Evolutionary conservation across 306 rosid genomes (phyloP), one percentile per base, ranked within the genome.

Genomic region (Cucumis melo): DNA sequence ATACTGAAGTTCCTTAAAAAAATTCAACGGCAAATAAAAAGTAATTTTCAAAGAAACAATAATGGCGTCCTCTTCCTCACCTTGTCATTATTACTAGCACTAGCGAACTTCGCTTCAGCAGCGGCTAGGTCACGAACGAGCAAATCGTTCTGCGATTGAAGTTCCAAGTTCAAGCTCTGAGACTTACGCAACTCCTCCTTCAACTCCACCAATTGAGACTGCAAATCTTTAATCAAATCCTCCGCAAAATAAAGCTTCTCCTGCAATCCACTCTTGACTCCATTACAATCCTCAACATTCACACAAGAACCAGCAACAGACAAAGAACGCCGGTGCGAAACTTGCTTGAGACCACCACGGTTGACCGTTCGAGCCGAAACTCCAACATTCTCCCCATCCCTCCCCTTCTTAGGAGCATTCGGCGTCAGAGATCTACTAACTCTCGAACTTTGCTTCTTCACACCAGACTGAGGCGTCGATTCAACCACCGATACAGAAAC

Each of bases 171-270:
- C 72, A 84, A 82, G 64, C 82, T 83, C 53, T 79, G 87, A 65
- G 87, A 85, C 78, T 80, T 83, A 36, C 83, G 89, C 91, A 93
- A 83, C 80, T 89, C 97, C 23, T 80, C 91, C 81, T 86, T 89
- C 92, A 93, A 83, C 0, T 48, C 84, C 54, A 76, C 63, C 73
- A 93, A 82, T 75, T 89, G 89, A 78, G 85, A 81, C 82, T 86
- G 84, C 85, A 91, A 86, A 83, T 53, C 77, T 81, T 77, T 80
- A 54, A 88, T 84, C 92, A 89, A 84, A 80, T 59, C 80, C 78
- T 91, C 91, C 36, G 88, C 84, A 77, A 78, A 23, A 21, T 83
- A 83, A 55, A 87, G 81, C 77, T 87, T 90, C 41, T 84, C 86
- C 78, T 72, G 60, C 82, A 85, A 82, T 62, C 81, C 90, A 59